Evolutionary conservation across 106 monocot species (phyloP), one percentile per base, ranked within the genome.

Genomic region (Acorus gramineus): DNA sequence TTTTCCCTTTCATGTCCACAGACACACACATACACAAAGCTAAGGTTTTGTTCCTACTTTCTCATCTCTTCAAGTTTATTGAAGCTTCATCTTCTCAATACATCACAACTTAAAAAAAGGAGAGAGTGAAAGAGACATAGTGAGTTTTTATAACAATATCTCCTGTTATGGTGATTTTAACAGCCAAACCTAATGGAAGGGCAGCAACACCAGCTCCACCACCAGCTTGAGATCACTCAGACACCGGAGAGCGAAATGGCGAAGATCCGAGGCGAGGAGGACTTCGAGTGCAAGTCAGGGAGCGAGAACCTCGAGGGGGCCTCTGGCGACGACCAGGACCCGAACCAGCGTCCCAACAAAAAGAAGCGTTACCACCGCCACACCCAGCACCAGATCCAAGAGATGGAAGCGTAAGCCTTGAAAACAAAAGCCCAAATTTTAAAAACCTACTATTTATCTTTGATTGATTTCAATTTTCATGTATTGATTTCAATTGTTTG

Each of bases 381-480:
- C 79, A 96, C 91, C 5, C 90, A 85, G 47, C 91, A 91, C 57
- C 96, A 96, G 72, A 96, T 96, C 66, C 96, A 96, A 67, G 96
- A 91, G 53, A 83, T 96, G 87, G 96, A 96, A 56, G 56, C 87
- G 96, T 96, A 85, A 84, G 79, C 14, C 8, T 44, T 45, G 8
- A 7, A 28, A 28, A 28, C 28, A 9, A 5, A 2, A 48, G n/a
- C 64, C 13, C 49, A 5, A 4, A 64, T 12, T 11, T 66, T 66
- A 2, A 54, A 42, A 28, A 28, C 28, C 28, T 28, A 28, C 28
- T 28, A 28, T 28, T 1, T 28, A 28, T 28, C 28, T 28, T 28
- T 28, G 28, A 28, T 28, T 28, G 28, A 28, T 28, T 28, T 28
- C 28, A 28, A 13, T 57, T 5, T 14, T 61, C 12, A 12, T 49